These are phyloP conservation scores for Saussurea involucrata DNA, from an alignment of 129 eudicot genomes.

Conservation along the genomic window DNA sequence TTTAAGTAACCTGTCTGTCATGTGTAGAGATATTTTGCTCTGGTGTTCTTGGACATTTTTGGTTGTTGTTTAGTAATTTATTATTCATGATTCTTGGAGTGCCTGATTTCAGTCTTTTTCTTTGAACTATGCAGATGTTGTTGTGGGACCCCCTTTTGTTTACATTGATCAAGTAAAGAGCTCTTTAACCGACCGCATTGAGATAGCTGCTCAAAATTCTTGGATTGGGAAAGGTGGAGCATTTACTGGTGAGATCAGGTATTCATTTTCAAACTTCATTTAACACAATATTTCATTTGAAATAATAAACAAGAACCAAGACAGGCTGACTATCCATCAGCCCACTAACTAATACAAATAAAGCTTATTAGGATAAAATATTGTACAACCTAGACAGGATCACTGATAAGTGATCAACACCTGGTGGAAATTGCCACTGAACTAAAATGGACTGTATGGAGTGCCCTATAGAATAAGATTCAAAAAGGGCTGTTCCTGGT, in stretches of 20 bases:
- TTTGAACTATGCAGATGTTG: slow-evolving; percentile 60
- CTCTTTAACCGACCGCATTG: slow-evolving; percentile 72
- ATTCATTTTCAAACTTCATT: not conserved
- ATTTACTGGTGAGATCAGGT: slow-evolving; percentile 97
- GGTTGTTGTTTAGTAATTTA: not conserved
- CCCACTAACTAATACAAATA: not conserved
- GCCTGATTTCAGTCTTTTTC: not conserved
- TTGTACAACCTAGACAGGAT: not conserved
- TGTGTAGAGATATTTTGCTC: not conserved
- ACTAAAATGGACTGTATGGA: not conserved
- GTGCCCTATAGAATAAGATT: not conserved
- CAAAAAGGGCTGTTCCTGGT: not conserved
- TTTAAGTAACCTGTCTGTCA: not conserved
- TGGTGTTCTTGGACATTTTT: not conserved
- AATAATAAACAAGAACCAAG: not conserved
- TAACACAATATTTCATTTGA: slow-evolving; percentile 4
- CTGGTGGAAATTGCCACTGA: no score
- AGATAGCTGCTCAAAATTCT: slow-evolving; percentile 92
- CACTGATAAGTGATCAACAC: not conserved
- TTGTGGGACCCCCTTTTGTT: slow-evolving; percentile 90
- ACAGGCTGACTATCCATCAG: not conserved
- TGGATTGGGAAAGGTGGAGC: slow-evolving; percentile 99
- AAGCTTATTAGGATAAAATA: not conserved
- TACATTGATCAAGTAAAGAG: slow-evolving; percentile 94
- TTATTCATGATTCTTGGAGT: slow-evolving; percentile 6